These are phyloP conservation scores for Chalaropsis thielavioides DNA, from an alignment of 2,329 filamentous ascomycete species.

Conservation along the genomic window DNA sequence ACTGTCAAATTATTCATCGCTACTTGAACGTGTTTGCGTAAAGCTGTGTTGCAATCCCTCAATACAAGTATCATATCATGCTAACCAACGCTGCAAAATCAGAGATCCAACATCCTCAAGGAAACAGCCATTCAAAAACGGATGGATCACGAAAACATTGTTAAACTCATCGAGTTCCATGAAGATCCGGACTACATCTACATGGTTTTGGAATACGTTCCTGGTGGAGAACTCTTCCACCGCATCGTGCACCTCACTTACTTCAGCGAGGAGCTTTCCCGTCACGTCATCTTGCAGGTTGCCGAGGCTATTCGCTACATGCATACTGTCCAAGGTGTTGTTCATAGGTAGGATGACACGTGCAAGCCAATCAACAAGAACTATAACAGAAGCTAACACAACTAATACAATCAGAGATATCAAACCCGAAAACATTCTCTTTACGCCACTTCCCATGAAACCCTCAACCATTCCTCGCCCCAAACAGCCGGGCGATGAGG, in stretches of 20 bases:
- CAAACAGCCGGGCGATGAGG: conserved; percentile 76
- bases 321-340: conserved; percentile 87
- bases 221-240: conserved; percentile 92
- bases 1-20: not conserved
- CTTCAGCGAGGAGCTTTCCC: conserved; percentile 88
- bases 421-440: conserved; percentile 94
- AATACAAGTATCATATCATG: not conserved
- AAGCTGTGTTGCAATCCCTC: not conserved
- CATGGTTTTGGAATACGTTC: conserved; percentile 87
- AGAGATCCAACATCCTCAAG: conserved; percentile 96
- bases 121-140: conserved; percentile 98
- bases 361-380: not conserved
- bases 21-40: not conserved
- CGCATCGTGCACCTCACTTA: conserved; percentile 97
- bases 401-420: conserved; percentile 57
- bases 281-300: conserved; percentile 89
- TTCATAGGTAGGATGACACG: conserved; percentile 66
- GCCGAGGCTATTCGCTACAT: conserved; percentile 85
- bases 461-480: conserved; percentile 71
- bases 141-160: conserved; percentile 88
- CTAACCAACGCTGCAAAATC: conserved; percentile 15
- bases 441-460: conserved; percentile 70
- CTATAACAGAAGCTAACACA: not conserved
- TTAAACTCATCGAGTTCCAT: conserved; percentile 84
- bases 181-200: conserved; percentile 95